phyloP scores from a whole-genome alignment of 2,329 filamentous ascomycete species.

The Stachybotrys elegans region DNA sequence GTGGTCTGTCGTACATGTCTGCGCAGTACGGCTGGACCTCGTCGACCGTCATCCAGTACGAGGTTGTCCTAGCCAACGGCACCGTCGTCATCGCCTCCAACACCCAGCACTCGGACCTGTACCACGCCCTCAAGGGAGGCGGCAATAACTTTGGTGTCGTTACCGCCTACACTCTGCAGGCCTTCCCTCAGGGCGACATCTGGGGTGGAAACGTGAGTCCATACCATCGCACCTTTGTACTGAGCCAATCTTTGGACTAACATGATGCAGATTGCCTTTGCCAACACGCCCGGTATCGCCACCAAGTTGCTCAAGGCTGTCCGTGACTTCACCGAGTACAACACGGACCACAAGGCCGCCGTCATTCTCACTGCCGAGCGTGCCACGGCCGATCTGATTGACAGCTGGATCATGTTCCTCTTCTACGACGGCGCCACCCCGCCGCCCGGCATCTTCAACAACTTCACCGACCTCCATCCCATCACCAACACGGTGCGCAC shows the following conservation, averaged over 20 bases:
- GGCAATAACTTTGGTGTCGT: conserved; percentile 53
- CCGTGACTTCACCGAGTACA: conserved; percentile 52
- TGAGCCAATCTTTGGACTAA: too few species aligned
- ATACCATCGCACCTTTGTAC: too few species aligned
- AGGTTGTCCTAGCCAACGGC: conserved; percentile 48
- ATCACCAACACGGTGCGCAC: conserved; percentile 40
- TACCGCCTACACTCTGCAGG: conserved; percentile 36
- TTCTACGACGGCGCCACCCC: conserved; percentile 56
- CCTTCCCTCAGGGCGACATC: conserved; percentile 32
- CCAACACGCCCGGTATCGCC: conserved; percentile 22
- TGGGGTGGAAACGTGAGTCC: conserved; percentile 40
- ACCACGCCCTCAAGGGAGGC: conserved; percentile 48
- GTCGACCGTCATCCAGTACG: conserved; percentile 42
- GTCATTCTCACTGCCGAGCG: conserved; percentile 52
- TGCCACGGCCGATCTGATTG: conserved; percentile 26
- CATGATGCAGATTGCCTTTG: too few species aligned
- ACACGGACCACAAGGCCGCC: conserved; percentile 51
- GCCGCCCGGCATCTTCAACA: conserved; percentile 48
- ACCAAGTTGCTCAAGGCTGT: conserved; percentile 38
- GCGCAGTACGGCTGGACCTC: conserved; percentile 45
- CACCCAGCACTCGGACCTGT: conserved; percentile 41
- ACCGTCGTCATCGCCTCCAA: conserved; percentile 39
- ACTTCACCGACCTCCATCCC: conserved; percentile 36
- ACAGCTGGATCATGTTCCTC: conserved; percentile 55
- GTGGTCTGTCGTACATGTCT: conserved; percentile 48